These are phyloP conservation scores for Penicilliopsis zonata DNA, from an alignment of 495 filamentous ascomycete species.

Conservation along the genomic window DNA sequence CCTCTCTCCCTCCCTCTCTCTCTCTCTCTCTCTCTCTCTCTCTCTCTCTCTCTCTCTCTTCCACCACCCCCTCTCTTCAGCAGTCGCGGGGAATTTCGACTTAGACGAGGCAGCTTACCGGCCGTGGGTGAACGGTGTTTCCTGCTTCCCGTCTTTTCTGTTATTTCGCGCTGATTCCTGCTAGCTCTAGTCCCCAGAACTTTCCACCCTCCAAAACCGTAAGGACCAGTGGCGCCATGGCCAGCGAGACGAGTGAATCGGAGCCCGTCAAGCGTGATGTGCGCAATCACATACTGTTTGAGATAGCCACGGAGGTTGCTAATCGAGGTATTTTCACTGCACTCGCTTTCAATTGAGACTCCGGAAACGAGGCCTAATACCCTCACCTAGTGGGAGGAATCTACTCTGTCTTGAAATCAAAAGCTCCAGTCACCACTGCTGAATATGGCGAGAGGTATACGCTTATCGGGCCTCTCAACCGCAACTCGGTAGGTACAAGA, in stretches of 20 bases:
- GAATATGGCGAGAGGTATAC: constrained; percentile 98
- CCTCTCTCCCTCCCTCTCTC: constrained; percentile 2
- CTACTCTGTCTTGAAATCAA: constrained; percentile 98
- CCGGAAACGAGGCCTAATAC: too few species aligned
- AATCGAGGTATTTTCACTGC: constrained; percentile 56
- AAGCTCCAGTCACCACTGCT: constrained; percentile 91
- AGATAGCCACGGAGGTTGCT: constrained; percentile 92
- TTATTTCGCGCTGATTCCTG: too few species aligned
- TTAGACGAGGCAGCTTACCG: too few species aligned
- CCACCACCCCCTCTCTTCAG: background rate
- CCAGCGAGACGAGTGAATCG: constrained; percentile 18
- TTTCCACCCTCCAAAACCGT: too few species aligned
- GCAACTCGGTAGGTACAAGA: constrained; percentile 54
- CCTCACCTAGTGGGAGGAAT: constrained; percentile 94
- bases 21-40: constrained; percentile 4
- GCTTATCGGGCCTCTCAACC: constrained; percentile 88
- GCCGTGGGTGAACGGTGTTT: too few species aligned
- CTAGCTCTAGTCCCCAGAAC: too few species aligned
- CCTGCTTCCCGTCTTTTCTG: too few species aligned
- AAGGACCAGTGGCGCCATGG: constrained; percentile 11
- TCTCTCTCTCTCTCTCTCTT: background rate
- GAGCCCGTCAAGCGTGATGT: constrained; percentile 49
- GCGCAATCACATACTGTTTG: constrained; percentile 77
- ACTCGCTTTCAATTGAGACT: too few species aligned
- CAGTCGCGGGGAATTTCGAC: too few species aligned